These are phyloP conservation scores for Phtheirospermum japonicum DNA, from an alignment of 257 asterid species.

Conservation along the genomic window DNA sequence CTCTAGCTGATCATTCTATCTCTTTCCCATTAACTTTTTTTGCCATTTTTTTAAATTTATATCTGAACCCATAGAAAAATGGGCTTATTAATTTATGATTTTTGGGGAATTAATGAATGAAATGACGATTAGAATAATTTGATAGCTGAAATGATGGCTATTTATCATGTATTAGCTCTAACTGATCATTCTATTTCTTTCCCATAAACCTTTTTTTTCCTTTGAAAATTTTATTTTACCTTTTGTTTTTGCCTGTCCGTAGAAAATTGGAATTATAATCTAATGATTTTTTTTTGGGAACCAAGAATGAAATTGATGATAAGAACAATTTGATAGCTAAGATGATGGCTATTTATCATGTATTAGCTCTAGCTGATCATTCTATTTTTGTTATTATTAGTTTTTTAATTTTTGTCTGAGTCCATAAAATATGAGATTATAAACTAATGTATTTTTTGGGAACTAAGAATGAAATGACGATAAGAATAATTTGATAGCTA, in stretches of 20 bases:
- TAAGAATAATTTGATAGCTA: conserved; percentile 37
- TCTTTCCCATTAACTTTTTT: not conserved
- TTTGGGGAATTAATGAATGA: not conserved
- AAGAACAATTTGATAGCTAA: conserved; percentile 36
- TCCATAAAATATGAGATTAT: too few species aligned
- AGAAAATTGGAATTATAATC: too few species aligned
- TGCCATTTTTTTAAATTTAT: too few species aligned
- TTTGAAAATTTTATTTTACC: not conserved
- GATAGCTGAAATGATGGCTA: conserved; percentile 53
- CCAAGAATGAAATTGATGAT: conserved; percentile 37
- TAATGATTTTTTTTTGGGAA: not conserved
- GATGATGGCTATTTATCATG: conserved; percentile 52
- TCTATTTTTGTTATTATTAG: too few species aligned
- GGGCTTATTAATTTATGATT: too few species aligned
- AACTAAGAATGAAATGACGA: conserved; percentile 37
- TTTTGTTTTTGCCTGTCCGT: not conserved
- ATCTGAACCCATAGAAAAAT: too few species aligned
- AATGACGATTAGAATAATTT: conserved; percentile 30
- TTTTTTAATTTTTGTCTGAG: too few species aligned
- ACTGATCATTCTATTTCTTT: conserved; percentile 43
- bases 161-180: conserved; percentile 69
- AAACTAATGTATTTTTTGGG: not conserved
- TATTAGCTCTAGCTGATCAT: conserved; percentile 76
- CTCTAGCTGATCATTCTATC: conserved; percentile 60
- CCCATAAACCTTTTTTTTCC: not conserved